Evolutionary conservation across 441 rosid species (phyloP).

Genomic region (Cnidoscolus chayamansa): DNA sequence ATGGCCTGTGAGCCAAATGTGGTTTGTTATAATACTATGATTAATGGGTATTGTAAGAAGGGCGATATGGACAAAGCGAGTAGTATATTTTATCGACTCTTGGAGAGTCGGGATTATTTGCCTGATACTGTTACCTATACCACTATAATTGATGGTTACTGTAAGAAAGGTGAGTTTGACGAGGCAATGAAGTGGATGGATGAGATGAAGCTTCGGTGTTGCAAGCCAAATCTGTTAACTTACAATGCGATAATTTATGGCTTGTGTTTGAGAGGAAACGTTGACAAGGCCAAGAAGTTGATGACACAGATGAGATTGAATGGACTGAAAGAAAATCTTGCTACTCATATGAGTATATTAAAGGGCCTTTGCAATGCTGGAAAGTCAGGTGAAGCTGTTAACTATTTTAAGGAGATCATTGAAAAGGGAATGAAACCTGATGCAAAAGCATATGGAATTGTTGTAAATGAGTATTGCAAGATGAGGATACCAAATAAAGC

Average conservation of each 20-base stretch:
- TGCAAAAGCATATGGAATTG: constrained; percentile 43
- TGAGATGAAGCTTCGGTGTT: constrained; percentile 63
- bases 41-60: constrained; percentile 43
- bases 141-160: constrained; percentile 68
- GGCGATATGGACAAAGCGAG: constrained; percentile 36
- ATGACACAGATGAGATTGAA: constrained; percentile 39
- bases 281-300: constrained; percentile 37
- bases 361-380: constrained; percentile 33
- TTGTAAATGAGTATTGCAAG: constrained; percentile 59
- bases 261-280: constrained; percentile 37
- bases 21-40: constrained; percentile 36
- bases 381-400: constrained; percentile 29
- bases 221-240: constrained; percentile 63
- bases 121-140: constrained; percentile 66
- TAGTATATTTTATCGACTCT: constrained; percentile 29
- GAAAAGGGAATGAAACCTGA: constrained; percentile 27
- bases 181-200: constrained; percentile 72
- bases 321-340: constrained; percentile 38
- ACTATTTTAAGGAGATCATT: constrained; percentile 31
- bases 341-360: constrained; percentile 35
- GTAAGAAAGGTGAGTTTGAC: constrained; percentile 55
- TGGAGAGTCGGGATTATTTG: constrained; percentile 45
- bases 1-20: constrained; percentile 35
- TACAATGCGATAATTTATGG: constrained; percentile 44
- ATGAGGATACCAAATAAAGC: constrained; percentile 55